Percentiles rank a stretch among this genome's conserved stretches.
Evolutionary conservation across 2,329 filamentous ascomycete genomes (phyloP).

Genomic region (Aspergillus flavus): DNA sequence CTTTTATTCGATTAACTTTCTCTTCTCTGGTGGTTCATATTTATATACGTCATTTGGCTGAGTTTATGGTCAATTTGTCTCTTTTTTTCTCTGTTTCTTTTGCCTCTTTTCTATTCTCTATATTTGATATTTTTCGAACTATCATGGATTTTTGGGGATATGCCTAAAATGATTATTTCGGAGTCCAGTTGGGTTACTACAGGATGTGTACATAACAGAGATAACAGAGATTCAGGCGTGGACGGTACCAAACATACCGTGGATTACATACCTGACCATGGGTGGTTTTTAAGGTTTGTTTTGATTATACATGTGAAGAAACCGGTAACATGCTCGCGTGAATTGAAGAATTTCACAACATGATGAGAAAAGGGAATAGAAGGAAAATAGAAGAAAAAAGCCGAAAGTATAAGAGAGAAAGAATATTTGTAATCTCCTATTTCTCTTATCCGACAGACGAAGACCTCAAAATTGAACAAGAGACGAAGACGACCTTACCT

Average conservation of each 20-base stretch:
- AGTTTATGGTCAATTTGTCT: not conserved
- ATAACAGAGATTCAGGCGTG: not conserved
- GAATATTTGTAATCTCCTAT: not conserved
- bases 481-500: not conserved
- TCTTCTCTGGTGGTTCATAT: not conserved
- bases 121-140: not conserved
- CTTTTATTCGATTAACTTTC: slow-evolving; percentile 8
- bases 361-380: not conserved
- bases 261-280: not conserved
- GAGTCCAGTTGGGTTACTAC: not conserved
- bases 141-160: not conserved
- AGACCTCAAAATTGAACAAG: not conserved
- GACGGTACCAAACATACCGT: not conserved
- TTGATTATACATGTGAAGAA: not conserved
- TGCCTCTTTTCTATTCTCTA: not conserved
- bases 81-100: not conserved
- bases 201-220: not conserved
- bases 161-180: not conserved
- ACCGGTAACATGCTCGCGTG: not conserved
- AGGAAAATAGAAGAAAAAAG: not conserved
- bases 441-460: no score
- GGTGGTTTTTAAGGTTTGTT: not conserved
- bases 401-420: not conserved
- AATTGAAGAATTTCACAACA: not conserved
- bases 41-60: not conserved